Conservation (phyloP, 177 flowering plant species). For the Vitis hybrid region DNA sequence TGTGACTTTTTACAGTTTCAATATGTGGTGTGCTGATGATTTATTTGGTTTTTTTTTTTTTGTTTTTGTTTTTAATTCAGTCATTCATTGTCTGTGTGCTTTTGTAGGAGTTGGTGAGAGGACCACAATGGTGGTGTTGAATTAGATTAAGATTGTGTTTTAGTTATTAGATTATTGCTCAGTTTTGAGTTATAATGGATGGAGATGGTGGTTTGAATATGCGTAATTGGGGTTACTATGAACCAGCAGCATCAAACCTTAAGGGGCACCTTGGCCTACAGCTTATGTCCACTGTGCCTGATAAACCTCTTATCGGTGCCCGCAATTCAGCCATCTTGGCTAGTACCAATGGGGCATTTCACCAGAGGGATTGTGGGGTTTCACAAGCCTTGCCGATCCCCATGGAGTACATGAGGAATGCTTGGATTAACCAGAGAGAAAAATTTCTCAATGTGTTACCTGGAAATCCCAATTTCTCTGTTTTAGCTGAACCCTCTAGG, state of each 20-base stretch:
- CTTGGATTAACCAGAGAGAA: constrained; percentile 20
- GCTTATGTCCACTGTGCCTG: constrained; percentile 12
- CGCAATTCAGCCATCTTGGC: constrained; percentile 1
- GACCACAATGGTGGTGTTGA: too few relatives aligned
- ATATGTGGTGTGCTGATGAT: too few relatives aligned
- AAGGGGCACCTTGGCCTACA: constrained; percentile 22
- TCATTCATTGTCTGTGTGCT: too few relatives aligned
- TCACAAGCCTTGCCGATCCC: constrained; percentile 6
- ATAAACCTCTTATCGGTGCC: constrained; percentile 5
- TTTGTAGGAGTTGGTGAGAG: too few relatives aligned
- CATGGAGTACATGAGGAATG: constrained; percentile 18
- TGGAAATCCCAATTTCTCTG: constrained; percentile 8
- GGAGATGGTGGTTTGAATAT: constrained; percentile 11
- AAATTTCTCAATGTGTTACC: constrained; percentile 14
- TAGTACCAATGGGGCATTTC: constrained; percentile 2
- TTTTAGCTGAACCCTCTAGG: constrained; percentile 6
- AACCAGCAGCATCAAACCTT: constrained; percentile 9
- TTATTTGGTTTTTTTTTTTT: too few relatives aligned
- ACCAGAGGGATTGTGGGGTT: constrained; percentile 11
- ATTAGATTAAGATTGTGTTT: too few relatives aligned
- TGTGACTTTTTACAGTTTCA: too few relatives aligned
- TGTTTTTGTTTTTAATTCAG: too few relatives aligned
- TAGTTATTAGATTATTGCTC: too few relatives aligned
- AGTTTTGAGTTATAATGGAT: background rate
- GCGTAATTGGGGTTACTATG: constrained; percentile 20